Percentiles rank a stretch among this genome's conserved stretches.
Evolutionary conservation across 257 asterid genomes (phyloP).

Genomic region (Ehretia macrophylla): DNA sequence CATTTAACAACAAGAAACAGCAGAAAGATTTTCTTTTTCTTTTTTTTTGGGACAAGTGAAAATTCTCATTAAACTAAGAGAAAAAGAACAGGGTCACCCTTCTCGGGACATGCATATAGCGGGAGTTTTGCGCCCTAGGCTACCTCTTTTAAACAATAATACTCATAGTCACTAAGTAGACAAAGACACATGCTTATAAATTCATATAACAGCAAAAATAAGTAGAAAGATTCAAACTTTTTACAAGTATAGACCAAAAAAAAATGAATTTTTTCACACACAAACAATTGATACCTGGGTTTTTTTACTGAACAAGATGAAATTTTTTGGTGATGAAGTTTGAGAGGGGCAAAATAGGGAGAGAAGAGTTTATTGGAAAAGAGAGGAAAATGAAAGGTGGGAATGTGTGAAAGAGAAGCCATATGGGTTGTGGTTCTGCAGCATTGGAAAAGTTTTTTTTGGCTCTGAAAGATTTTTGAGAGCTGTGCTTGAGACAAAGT

Average conservation of each 20-base stretch:
- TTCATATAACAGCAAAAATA: background rate
- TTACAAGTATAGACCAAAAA: too few species aligned
- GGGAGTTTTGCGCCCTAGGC: too few species aligned
- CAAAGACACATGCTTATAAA: too few species aligned
- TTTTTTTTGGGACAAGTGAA: too few species aligned
- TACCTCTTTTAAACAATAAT: too few species aligned
- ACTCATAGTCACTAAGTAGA: too few species aligned
- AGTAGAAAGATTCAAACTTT: background rate
- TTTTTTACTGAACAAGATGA: conserved; percentile 33
- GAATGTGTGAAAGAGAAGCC: conserved; percentile 40
- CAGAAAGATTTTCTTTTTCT: too few species aligned
- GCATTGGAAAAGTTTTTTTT: conserved; percentile 23
- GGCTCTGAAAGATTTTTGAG: background rate
- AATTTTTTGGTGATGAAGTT: conserved; percentile 20
- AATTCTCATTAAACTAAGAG: too few species aligned
- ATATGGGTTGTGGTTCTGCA: conserved; percentile 29
- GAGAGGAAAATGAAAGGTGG: conserved; percentile 27
- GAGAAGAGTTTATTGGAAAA: conserved; percentile 25
- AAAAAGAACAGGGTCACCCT: too few species aligned
- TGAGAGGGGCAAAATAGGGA: conserved; percentile 23
- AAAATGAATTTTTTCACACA: background rate
- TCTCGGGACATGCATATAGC: too few species aligned
- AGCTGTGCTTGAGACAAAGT: background rate
- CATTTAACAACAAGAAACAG: too few species aligned
- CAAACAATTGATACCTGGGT: conserved; percentile 40